A percentile compares a stretch with the other conserved stretches of the same genome.
Conservation (phyloP, 176 grass and related monocot species). For the Dendrocalamus sinicus region DNA sequence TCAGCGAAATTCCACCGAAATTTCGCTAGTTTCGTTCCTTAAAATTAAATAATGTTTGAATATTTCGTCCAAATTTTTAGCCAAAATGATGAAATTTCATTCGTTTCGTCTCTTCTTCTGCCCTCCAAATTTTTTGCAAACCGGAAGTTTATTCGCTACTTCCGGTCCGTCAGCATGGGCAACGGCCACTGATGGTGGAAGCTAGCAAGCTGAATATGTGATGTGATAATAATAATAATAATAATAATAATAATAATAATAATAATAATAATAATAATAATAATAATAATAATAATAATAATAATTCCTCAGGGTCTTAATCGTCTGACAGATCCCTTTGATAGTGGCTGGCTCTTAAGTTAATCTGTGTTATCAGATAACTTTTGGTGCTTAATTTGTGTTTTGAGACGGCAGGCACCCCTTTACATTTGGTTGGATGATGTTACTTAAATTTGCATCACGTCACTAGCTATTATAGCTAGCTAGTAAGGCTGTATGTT, state of each 20-base stretch:
- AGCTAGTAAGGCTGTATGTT: neutral
- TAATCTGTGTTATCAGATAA: neutral
- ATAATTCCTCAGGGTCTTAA: neutral
- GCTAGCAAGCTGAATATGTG: neutral
- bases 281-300: no score
- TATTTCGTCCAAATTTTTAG: no score
- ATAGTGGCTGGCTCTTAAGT: slow-evolving; percentile 5
- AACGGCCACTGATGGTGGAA: slow-evolving; percentile 53
- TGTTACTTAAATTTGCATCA: neutral
- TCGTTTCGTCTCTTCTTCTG: no score
- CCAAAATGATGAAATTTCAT: no score
- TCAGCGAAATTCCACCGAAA: no score
- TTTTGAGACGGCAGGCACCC: neutral
- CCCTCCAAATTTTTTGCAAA: no score
- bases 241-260: no score
- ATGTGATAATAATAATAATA: no score
- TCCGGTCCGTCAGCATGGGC: slow-evolving; percentile 45
- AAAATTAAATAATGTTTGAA: no score
- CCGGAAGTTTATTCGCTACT: no score
- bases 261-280: no score
- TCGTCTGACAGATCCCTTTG: neutral
- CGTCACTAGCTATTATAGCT: neutral
- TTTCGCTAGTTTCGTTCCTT: no score
- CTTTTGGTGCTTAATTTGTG: neutral
- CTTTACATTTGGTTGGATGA: neutral